Evolutionary conservation across 2,329 filamentous ascomycete genomes (phyloP).

Genomic region (Neonectria neomacrospora): DNA sequence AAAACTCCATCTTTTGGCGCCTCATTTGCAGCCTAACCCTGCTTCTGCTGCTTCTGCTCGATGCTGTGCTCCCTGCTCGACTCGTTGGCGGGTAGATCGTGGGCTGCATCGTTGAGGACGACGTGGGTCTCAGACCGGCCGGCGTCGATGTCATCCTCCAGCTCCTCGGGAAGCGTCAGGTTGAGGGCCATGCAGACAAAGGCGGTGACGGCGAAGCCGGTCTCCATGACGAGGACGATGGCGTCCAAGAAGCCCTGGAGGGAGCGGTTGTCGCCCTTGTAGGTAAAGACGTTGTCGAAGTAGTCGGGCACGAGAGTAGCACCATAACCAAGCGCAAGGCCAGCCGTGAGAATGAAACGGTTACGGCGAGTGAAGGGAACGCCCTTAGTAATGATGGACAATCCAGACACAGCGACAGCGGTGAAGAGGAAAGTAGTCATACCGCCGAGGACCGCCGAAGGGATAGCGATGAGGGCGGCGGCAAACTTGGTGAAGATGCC

Average conservation of each 20-base stretch:
- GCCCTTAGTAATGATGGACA: slow-evolving; percentile 77
- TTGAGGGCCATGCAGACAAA: slow-evolving; percentile 80
- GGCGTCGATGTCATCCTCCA: slow-evolving; percentile 66
- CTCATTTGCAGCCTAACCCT: neutral
- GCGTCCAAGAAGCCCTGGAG: slow-evolving; percentile 81
- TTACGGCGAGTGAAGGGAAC: slow-evolving; percentile 82
- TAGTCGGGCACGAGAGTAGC: slow-evolving; percentile 74
- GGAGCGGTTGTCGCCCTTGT: slow-evolving; percentile 72
- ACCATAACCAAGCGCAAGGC: slow-evolving; percentile 77
- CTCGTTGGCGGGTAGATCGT: slow-evolving; percentile 19
- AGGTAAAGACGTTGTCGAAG: slow-evolving; percentile 78
- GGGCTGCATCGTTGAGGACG: slow-evolving; percentile 24
- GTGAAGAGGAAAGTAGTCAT: slow-evolving; percentile 86
- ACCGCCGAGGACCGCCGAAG: slow-evolving; percentile 71
- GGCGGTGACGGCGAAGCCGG: slow-evolving; percentile 79
- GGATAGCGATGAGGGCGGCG: slow-evolving; percentile 81
- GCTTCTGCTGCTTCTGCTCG: slow-evolving; percentile 25
- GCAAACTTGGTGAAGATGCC: slow-evolving; percentile 87
- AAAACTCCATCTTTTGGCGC: slow-evolving; percentile 8
- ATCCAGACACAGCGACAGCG: slow-evolving; percentile 79
- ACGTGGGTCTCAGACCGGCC: slow-evolving; percentile 35
- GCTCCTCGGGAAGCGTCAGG: slow-evolving; percentile 76
- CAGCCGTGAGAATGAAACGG: slow-evolving; percentile 82
- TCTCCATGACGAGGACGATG: slow-evolving; percentile 77
- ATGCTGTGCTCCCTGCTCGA: slow-evolving; percentile 27